Conservation (phyloP, 768 basidiomycete genomes). For the Hypholoma sublateritium region DNA sequence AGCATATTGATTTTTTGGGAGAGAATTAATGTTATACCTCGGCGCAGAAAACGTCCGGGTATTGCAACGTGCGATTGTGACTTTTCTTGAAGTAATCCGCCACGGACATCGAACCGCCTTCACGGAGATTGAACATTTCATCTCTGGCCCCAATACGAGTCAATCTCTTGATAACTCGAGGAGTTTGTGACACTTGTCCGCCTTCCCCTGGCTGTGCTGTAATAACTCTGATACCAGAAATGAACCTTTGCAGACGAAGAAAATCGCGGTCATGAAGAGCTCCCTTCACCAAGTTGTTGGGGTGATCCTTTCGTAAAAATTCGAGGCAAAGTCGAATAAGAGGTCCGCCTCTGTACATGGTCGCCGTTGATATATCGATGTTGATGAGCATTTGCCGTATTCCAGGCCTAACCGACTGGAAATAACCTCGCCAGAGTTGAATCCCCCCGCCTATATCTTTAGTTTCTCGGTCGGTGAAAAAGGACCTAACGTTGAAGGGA, state of each 20-base stretch:
- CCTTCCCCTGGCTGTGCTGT: constrained; percentile 27
- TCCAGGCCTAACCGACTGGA: constrained; percentile 76
- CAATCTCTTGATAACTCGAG: constrained; percentile 65
- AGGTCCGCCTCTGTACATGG: constrained; percentile 70
- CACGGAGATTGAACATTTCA: constrained; percentile 54
- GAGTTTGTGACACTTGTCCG: constrained; percentile 31
- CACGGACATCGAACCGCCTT: constrained; percentile 56
- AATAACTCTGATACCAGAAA: constrained; percentile 33
- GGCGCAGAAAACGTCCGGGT: constrained; percentile 64
- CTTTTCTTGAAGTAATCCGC: constrained; percentile 57
- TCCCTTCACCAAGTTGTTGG: constrained; percentile 30
- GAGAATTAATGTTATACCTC: constrained; percentile 43
- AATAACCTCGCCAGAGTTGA: constrained; percentile 77
- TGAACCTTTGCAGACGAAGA: constrained; percentile 40
- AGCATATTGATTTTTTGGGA: neutral
- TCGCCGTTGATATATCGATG: constrained; percentile 77
- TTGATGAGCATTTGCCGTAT: constrained; percentile 70
- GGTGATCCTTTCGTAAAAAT: constrained; percentile 38
- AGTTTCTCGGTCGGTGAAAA: constrained; percentile 64
- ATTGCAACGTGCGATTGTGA: constrained; percentile 53
- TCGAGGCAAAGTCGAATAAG: constrained; percentile 60
- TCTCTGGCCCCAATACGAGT: constrained; percentile 51
- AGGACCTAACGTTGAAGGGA: constrained; percentile 76
- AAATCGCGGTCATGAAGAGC: constrained; percentile 57
- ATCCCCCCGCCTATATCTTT: constrained; percentile 63